These are phyloP conservation scores for Barnettozyma sucrosica DNA, from an alignment of 805 yeast species.

Conservation along the genomic window DNA sequence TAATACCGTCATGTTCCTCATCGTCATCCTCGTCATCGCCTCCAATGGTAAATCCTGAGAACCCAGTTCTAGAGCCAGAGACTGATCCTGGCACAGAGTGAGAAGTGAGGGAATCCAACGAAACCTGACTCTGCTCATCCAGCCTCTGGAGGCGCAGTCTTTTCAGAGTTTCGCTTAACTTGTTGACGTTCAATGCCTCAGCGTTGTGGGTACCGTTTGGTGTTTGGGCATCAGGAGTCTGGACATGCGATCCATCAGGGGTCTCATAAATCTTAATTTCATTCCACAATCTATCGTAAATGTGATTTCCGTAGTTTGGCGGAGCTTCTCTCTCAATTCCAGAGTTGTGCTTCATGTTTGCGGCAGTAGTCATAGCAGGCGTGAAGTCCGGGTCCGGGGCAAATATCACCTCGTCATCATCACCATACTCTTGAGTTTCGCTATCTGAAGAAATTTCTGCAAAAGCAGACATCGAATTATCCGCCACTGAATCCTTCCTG, in stretches of 20 bases:
- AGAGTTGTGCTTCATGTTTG: slow-evolving; percentile 15
- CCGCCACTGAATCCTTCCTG: slow-evolving; percentile 19
- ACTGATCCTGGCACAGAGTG: not conserved
- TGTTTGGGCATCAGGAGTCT: slow-evolving; percentile 27
- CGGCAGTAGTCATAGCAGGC: slow-evolving; percentile 16
- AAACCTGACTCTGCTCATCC: slow-evolving; percentile 30
- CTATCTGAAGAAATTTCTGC: slow-evolving; percentile 26
- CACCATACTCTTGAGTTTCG: slow-evolving; percentile 14
- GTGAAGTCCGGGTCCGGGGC: slow-evolving; percentile 30
- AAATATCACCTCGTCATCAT: slow-evolving; percentile 37
- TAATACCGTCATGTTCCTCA: slow-evolving; percentile 19
- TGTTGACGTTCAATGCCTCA: not conserved
- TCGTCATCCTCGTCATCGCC: slow-evolving; percentile 19
- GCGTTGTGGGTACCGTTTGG: slow-evolving; percentile 11
- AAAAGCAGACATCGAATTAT: slow-evolving; percentile 17
- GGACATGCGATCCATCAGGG: slow-evolving; percentile 27
- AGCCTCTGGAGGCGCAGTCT: slow-evolving; percentile 45
- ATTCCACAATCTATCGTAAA: slow-evolving; percentile 74
- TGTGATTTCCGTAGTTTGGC: slow-evolving; percentile 75
- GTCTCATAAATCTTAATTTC: slow-evolving; percentile 39
- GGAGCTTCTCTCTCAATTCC: slow-evolving; percentile 63
- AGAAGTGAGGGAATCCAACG: slow-evolving; percentile 20
- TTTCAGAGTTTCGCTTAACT: slow-evolving; percentile 46
- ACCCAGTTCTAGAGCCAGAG: not conserved
- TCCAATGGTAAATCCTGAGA: slow-evolving; percentile 10